phyloP scores from a whole-genome alignment of 2,329 filamentous ascomycete genomes.

The Thielaviopsis cerberus region DNA sequence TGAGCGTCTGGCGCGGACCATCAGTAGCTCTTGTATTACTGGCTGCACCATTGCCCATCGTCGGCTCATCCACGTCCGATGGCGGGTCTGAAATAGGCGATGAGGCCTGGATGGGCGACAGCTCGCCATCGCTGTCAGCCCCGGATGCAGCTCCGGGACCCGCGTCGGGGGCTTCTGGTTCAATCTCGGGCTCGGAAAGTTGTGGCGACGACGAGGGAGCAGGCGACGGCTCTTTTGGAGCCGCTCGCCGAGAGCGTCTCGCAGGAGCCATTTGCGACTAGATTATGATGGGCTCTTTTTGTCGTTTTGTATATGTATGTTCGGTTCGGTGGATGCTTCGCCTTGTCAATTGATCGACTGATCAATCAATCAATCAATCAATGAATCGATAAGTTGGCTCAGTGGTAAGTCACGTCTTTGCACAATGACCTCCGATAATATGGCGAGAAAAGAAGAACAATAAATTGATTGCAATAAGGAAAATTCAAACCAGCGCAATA shows the following conservation, averaged over 20 bases:
- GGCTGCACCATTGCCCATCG: background rate
- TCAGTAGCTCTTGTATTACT: slow-evolving; percentile 16
- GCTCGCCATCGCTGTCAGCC: background rate
- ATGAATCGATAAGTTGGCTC: background rate
- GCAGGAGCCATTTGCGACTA: slow-evolving; percentile 10
- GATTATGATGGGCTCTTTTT: background rate
- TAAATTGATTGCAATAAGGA: background rate
- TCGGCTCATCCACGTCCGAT: slow-evolving; percentile 10
- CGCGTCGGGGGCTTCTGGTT: slow-evolving; percentile 4
- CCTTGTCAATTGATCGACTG: background rate
- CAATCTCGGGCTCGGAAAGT: slow-evolving; percentile 8
- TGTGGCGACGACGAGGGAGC: slow-evolving; percentile 9
- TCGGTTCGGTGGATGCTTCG: background rate
- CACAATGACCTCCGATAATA: background rate
- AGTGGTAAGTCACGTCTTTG: too few relatives aligned
- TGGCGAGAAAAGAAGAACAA: background rate
- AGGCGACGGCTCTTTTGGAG: slow-evolving; percentile 8
- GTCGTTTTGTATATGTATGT: background rate
- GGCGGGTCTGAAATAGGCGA: slow-evolving; percentile 11
- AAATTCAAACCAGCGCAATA: background rate
- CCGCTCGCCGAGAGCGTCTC: slow-evolving; percentile 10
- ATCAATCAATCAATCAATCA: background rate
- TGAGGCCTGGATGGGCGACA: slow-evolving; percentile 6
- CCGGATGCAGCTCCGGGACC: background rate
- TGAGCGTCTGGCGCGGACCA: slow-evolving; percentile 25